Percentiles rank a stretch among this genome's conserved stretches.
Evolutionary conservation across 371 early-diverging fungal genomes (phyloP).

Genomic region (Mucor lusitanicus): DNA sequence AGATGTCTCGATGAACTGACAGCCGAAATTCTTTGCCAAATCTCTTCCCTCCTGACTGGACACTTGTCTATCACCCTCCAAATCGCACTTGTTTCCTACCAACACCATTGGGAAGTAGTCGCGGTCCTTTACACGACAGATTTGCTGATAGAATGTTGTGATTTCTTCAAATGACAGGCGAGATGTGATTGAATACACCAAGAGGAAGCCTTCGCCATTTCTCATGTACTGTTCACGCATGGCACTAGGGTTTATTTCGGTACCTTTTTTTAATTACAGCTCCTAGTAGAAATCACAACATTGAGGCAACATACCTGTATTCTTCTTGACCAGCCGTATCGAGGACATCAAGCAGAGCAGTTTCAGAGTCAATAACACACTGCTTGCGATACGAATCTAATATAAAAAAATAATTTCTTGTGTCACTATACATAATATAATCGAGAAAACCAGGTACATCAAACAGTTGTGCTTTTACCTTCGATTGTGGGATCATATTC

Average conservation of each 20-base stretch:
- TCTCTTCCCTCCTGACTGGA: slow-evolving; percentile 35
- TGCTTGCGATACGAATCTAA: slow-evolving; percentile 92
- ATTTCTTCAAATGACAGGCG: slow-evolving; percentile 73
- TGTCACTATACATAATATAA: background rate
- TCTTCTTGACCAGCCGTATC: slow-evolving; percentile 96
- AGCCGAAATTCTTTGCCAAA: slow-evolving; percentile 31
- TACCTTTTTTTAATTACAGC: slow-evolving; percentile 1
- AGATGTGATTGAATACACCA: slow-evolving; percentile 56
- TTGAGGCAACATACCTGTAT: slow-evolving; percentile 56
- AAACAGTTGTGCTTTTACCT: slow-evolving; percentile 39
- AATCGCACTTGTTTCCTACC: slow-evolving; percentile 97
- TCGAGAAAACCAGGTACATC: background rate
- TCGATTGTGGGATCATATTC: slow-evolving; percentile 96
- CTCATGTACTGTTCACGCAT: slow-evolving; percentile 84
- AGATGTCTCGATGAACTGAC: slow-evolving; percentile 77
- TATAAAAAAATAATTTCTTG: slow-evolving; percentile 1
- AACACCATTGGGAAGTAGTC: slow-evolving; percentile 87
- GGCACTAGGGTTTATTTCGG: slow-evolving; percentile 39
- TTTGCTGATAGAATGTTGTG: slow-evolving; percentile 73
- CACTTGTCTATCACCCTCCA: slow-evolving; percentile 73
- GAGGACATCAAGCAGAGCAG: slow-evolving; percentile 85
- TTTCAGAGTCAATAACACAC: slow-evolving; percentile 81
- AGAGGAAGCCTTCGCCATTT: slow-evolving; percentile 54
- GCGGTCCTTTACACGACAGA: slow-evolving; percentile 80
- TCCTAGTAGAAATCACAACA: background rate